Base-by-base conservation (phyloP, 345 rosid genomes). In the Pistacia atlantica region DNA sequence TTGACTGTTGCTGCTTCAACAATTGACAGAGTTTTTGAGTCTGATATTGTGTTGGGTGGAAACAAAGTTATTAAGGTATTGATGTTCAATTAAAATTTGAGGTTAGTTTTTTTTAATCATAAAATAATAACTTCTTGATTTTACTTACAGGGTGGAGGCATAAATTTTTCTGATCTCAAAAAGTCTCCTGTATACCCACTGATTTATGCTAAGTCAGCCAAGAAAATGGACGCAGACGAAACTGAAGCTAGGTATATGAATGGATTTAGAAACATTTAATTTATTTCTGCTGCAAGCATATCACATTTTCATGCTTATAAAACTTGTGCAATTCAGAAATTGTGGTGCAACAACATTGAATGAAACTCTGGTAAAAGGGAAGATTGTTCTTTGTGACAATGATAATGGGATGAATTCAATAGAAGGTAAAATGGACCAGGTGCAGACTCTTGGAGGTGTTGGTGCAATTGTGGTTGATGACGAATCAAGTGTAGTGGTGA, bases 1-100 rank as follows among this genome's bases (percentile, higher is more conserved):
- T 37, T 92, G 81, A 89, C 98, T 0, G 98, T 92, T 45, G 97
- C 88, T 35, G 98, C 97, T 35, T 88, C 88, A 60, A 90, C 97
- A 5, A 93, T 93, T 33, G 98, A 95, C 77, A 80, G 98, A 77
- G 87, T 84, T 75, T 94, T 94, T 2, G 90, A 89, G 87, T 90
- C 98, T 4, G 80, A 88, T 78, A 76, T 91, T 69, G 80, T 90
- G n/a, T 77, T 94, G 20, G 97, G 93, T 12, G 90, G 83, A 17
- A 86, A 82, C 60, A 83, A 81, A 81, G 89, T 88, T 18, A 80
- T 92, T 72, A 87, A 89, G 90, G 97, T 92, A 76, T 75, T 68
- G 5, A 18, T 54, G 2, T 49, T 11, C 11, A 6, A 31, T 31
- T 31, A 31, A 31, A 31, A 1, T 31, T 31, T 31, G 33, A 31